These are phyloP conservation scores for Fusarium decemcellulare DNA, from an alignment of 2,329 filamentous ascomycete species.

Conservation along the genomic window DNA sequence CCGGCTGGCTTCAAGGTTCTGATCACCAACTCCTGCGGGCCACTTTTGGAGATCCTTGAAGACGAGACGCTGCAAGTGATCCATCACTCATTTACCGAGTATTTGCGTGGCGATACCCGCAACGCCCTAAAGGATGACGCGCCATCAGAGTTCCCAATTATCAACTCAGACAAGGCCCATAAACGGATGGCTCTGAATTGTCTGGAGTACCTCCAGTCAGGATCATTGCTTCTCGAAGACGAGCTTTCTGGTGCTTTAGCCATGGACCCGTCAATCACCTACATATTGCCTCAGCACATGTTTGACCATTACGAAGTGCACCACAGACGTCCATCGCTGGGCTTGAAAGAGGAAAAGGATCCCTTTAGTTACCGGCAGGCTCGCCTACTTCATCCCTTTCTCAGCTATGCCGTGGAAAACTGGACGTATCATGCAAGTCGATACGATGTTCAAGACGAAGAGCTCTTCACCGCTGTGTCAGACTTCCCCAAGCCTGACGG, in stretches of 20 bases:
- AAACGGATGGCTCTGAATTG: slow-evolving; percentile 35
- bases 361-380: slow-evolving; percentile 31
- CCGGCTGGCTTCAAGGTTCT: slow-evolving; percentile 50
- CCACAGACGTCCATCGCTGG: neutral
- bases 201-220: slow-evolving; percentile 35
- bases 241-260: neutral
- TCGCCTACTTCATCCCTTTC: slow-evolving; percentile 36
- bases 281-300: neutral
- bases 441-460: slow-evolving; percentile 34
- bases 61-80: slow-evolving; percentile 61
- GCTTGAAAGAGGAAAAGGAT: neutral
- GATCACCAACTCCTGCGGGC: slow-evolving; percentile 54
- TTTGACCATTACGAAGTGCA: neutral
- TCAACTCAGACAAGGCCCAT: slow-evolving; percentile 34
- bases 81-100: slow-evolving; percentile 65
- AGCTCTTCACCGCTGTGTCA: slow-evolving; percentile 16
- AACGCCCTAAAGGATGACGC: neutral
- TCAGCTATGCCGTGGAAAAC: slow-evolving; percentile 39
- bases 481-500: slow-evolving; percentile 18
- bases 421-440: slow-evolving; percentile 41
- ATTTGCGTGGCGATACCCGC: slow-evolving; percentile 51
- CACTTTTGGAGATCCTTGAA: slow-evolving; percentile 59
- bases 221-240: slow-evolving; percentile 23
- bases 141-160: slow-evolving; percentile 28
- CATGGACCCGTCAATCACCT: slow-evolving; percentile 12